Base-by-base conservation (phyloP, 1,284 basidiomycete genomes). In the Trametes versicolor region DNA sequence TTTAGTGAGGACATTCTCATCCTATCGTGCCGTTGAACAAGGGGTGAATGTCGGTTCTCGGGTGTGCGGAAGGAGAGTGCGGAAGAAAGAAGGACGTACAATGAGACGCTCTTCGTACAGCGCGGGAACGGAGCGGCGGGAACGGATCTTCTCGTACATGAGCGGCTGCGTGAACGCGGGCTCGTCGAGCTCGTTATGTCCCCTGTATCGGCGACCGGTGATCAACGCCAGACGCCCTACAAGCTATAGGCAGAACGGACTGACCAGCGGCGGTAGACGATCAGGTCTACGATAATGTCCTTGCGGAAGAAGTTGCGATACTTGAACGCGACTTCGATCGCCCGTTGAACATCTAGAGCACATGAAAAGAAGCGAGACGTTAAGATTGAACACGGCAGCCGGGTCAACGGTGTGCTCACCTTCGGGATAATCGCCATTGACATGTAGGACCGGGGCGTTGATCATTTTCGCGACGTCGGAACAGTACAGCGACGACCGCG, bases 391-490 rank as follows among this genome's bases (percentile, higher is more conserved):
- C 10, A 34, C 13, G 15, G 29, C 10, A 9, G 32, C 23, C 32
- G 50, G 21, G n/a, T 43, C 8, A 19, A 41, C 13, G 2, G 34
- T 39, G 27, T 10, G 62, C 62, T 62, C 72, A 92, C 88, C 94
- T 85, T 98, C 96, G 0, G 93, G 93, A 75, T 92, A 80, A 74
- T 97, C 95, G 7, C 95, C 95, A 71, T 97, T 97, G 67, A 96
- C 94, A 69, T 97, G 95, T n/a, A 97, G 76, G 17, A 97, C 88
- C 0, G 95, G 95, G 0, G 93, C 90, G 64, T 93, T 92, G 72
- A 96, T 91, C 86, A 94, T 94, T 78, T 97, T 97, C 5, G 92
- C 94, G 37, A 95, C 83, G 74, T 97, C 95, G 1, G 95, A 95
- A 66, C 93, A 95, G 73, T 97, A 97, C 37, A 94, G 75, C 0